phyloP scores from a whole-genome alignment of 352 stramenopile species.

The Peronospora belbahrii region DNA sequence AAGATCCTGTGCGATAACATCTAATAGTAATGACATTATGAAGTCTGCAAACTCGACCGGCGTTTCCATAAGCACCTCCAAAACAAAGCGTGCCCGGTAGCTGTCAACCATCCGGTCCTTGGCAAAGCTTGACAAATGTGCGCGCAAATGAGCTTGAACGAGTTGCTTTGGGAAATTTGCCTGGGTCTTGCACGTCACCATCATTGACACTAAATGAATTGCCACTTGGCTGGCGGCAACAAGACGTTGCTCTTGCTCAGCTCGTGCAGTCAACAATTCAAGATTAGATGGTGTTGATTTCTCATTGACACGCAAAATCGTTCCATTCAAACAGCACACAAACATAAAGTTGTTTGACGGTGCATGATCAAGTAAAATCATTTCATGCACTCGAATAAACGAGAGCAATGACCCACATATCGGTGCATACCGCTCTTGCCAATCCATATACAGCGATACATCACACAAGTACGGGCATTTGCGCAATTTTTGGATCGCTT shows the following conservation, averaged over 20 bases:
- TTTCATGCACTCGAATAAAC: conserved; percentile 77
- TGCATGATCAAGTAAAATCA: conserved; percentile 76
- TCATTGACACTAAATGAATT: conserved; percentile 52
- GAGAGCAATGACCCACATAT: conserved; percentile 49
- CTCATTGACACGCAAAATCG: conserved; percentile 52
- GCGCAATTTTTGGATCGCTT: conserved; percentile 40
- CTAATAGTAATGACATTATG: conserved; percentile 33
- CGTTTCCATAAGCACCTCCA: conserved; percentile 47
- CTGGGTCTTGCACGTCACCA: conserved; percentile 43
- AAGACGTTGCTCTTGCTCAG: conserved; percentile 7
- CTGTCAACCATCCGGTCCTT: conserved; percentile 3
- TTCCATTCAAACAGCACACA: conserved; percentile 57
- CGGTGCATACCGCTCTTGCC: conserved; percentile 48
- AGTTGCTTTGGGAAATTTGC: conserved; percentile 59
- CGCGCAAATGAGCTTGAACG: conserved; percentile 52
- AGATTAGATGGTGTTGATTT: conserved; percentile 46
- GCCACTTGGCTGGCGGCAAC: conserved; percentile 32
- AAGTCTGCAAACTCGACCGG: conserved; percentile 50
- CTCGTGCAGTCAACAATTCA: conserved; percentile 24
- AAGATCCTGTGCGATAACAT: conserved; percentile 8
- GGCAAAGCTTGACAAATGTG: conserved; percentile 21
- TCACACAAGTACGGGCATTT: conserved; percentile 59
- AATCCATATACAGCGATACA: conserved; percentile 46
- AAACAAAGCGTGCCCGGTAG: conserved; percentile 23
- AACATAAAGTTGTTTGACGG: conserved; percentile 40